A percentile compares a stretch with the other conserved stretches of the same genome.
These are phyloP conservation scores for Aureoboletus auriporus DNA, from an alignment of 768 basidiomycete species.

Conservation along the genomic window DNA sequence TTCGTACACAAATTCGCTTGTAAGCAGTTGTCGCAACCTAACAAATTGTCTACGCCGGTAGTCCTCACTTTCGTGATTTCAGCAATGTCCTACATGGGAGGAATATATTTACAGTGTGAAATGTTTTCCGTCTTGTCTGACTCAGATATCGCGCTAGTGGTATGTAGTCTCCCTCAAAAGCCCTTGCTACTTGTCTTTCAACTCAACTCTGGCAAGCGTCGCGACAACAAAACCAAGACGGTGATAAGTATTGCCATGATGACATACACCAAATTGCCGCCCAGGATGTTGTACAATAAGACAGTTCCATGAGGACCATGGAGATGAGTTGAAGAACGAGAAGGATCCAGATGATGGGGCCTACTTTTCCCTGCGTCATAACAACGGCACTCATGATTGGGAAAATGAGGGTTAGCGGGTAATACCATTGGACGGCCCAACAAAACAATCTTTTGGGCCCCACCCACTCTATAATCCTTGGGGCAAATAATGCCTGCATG, in stretches of 20 bases:
- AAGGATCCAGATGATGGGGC: conserved; percentile 34
- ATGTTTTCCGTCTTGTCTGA: no score
- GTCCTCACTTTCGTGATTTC: no score
- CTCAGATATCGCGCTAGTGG: no score
- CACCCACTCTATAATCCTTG: conserved; percentile 36
- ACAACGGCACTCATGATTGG: conserved; percentile 43
- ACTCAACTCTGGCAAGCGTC: neutral
- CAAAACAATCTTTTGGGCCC: conserved; percentile 42
- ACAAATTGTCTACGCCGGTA: no score
- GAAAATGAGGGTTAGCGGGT: conserved; percentile 39
- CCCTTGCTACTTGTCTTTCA: neutral
- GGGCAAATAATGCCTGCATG: conserved; percentile 39
- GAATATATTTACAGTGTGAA: no score
- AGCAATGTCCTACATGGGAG: no score
- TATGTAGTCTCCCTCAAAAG: no score
- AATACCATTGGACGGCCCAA: conserved; percentile 32
- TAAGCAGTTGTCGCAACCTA: no score
- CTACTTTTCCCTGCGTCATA: conserved; percentile 26
- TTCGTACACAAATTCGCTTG: no score
- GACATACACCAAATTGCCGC: conserved; percentile 49
- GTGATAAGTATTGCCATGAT: conserved; percentile 33
- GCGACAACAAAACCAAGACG: conserved; percentile 18
- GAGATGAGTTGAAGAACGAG: conserved; percentile 26
- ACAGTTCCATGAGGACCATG: conserved; percentile 35
- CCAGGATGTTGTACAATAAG: conserved; percentile 44